Conservation (phyloP, 2,329 filamentous ascomycete genomes). For the Nemania serpens region DNA sequence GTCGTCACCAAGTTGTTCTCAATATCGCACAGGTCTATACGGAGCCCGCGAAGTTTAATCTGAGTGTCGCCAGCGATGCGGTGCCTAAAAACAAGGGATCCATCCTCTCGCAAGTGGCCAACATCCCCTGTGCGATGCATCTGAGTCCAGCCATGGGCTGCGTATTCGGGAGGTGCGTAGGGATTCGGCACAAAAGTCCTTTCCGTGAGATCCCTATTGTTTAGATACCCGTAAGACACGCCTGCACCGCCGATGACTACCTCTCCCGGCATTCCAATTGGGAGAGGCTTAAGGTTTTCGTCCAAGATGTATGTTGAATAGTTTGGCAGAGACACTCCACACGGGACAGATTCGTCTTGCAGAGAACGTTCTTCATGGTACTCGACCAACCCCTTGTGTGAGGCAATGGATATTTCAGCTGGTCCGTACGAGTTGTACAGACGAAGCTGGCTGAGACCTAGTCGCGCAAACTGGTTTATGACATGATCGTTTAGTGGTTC, state of each 20-base stretch:
- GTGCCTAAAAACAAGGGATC: constrained; percentile 46
- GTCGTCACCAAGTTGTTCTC: neutral
- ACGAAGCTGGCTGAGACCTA: constrained; percentile 17
- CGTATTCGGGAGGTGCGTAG: neutral
- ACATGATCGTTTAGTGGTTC: constrained; percentile 33
- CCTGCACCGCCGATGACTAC: constrained; percentile 47
- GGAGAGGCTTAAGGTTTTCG: constrained; percentile 41
- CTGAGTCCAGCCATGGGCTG: constrained; percentile 8
- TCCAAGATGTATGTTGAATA: constrained; percentile 47
- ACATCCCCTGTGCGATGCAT: constrained; percentile 46
- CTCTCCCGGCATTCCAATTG: constrained; percentile 49
- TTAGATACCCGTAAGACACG: constrained; percentile 44
- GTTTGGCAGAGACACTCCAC: constrained; percentile 21
- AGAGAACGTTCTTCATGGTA: constrained; percentile 1
- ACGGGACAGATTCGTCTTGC: constrained; percentile 10
- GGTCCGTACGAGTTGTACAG: constrained; percentile 31
- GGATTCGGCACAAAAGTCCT: neutral
- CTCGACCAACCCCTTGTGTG: constrained; percentile 6
- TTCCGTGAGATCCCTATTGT: constrained; percentile 28
- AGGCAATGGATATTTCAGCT: constrained; percentile 24
- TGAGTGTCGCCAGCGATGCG: constrained; percentile 47
- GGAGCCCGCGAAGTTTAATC: constrained; percentile 37
- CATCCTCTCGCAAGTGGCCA: constrained; percentile 43
- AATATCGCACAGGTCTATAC: constrained; percentile 45
- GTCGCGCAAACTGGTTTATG: constrained; percentile 9